Conservation (phyloP, 495 filamentous ascomycete genomes). For the Trichoderma virens region DNA sequence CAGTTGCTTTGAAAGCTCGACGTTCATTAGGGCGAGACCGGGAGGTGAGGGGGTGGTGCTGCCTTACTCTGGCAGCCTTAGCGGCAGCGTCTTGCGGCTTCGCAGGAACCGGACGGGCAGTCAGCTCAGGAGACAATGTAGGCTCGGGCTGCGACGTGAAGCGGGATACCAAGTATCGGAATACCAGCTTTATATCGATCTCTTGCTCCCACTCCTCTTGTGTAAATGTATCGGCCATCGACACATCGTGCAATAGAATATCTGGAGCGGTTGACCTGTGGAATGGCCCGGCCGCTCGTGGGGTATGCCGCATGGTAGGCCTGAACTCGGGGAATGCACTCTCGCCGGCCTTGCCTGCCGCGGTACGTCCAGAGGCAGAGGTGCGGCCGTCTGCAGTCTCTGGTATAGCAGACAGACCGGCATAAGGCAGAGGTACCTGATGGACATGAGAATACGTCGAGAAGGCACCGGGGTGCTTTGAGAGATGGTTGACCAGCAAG, state of each 20-base stretch:
- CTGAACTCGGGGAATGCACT: conserved; percentile 30
- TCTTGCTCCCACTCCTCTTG: conserved; percentile 85
- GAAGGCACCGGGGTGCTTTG: conserved; percentile 69
- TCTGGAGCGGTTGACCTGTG: conserved; percentile 15
- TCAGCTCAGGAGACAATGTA: conserved; percentile 28
- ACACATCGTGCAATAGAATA: conserved; percentile 15
- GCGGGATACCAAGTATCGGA: conserved; percentile 71
- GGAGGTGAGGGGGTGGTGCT: conserved; percentile 76
- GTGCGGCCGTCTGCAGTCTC: conserved; percentile 27
- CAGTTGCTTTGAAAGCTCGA: conserved; percentile 43
- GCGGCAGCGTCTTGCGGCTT: conserved; percentile 59
- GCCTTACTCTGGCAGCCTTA: conserved; percentile 72
- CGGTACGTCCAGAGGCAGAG: conserved; percentile 16
- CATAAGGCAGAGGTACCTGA: conserved; percentile 45
- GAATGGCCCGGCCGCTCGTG: conserved; percentile 24
- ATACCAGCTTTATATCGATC: conserved; percentile 79
- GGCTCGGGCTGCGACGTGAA: conserved; percentile 44
- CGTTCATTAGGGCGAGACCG: conserved; percentile 43
- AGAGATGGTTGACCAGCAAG: conserved; percentile 70
- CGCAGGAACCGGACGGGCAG: conserved; percentile 37
- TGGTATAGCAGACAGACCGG: conserved; percentile 46
- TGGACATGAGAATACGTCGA: conserved; percentile 58
- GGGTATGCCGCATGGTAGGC: conserved; percentile 32
- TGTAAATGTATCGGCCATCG: conserved; percentile 26
- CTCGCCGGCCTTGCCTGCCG: conserved; percentile 18